These are phyloP conservation scores for Trichophyton mentagrophytes DNA, from an alignment of 2,329 filamentous ascomycete species.

Conservation along the genomic window DNA sequence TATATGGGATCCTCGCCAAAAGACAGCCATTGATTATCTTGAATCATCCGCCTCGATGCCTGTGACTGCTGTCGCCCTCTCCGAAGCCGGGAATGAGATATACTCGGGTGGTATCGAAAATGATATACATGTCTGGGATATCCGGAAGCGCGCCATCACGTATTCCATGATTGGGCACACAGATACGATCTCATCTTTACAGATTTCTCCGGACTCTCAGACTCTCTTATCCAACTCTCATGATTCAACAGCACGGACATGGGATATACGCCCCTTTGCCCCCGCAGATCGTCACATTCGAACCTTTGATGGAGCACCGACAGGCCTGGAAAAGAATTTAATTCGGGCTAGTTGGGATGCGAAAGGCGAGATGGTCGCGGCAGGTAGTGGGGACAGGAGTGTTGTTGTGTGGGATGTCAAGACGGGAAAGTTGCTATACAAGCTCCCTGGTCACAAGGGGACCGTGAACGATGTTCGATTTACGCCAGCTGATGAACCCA, in stretches of 20 bases:
- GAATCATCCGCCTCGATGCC: constrained; percentile 66
- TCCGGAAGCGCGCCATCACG: constrained; percentile 77
- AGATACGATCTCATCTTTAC: constrained; percentile 81
- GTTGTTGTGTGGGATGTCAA: constrained; percentile 83
- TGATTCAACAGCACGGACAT: constrained; percentile 85
- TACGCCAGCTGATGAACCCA: constrained; percentile 68
- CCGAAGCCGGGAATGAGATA: constrained; percentile 88
- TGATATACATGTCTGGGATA: constrained; percentile 92
- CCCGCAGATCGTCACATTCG: constrained; percentile 71
- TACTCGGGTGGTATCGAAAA: constrained; percentile 95
- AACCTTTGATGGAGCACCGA: constrained; percentile 83
- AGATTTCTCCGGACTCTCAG: constrained; percentile 87
- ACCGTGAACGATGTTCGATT: constrained; percentile 93
- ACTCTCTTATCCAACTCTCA: constrained; percentile 82
- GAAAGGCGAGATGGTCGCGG: constrained; percentile 72
- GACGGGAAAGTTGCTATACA: constrained; percentile 83
- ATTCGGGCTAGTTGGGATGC: constrained; percentile 82
- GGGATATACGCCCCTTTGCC: constrained; percentile 93
- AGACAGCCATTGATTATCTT: constrained; percentile 75
- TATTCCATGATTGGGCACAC: constrained; percentile 83
- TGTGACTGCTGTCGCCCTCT: constrained; percentile 79
- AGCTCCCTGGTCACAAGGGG: constrained; percentile 88
- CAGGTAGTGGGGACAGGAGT: constrained; percentile 79
- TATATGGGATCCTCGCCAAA: constrained; percentile 89
- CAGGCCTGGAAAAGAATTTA: constrained; percentile 82